A percentile compares a stretch with the other conserved stretches of the same genome.
phyloP scores from a whole-genome alignment of 2,329 filamentous ascomycete species.

The Fusarium staphyleae region DNA sequence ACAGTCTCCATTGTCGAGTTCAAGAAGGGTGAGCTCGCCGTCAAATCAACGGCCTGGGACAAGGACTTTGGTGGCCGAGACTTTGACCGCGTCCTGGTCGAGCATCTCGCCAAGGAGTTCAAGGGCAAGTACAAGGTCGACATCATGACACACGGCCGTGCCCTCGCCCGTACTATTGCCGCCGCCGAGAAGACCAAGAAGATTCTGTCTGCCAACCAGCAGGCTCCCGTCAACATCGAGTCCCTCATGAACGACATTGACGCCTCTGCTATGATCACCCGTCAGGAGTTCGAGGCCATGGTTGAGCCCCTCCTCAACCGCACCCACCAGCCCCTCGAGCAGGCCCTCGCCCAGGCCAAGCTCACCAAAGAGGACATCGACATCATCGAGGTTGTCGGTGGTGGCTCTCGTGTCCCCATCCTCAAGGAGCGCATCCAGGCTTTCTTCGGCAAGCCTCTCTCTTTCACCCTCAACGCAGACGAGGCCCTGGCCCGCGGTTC shows the following conservation, averaged over 20 bases:
- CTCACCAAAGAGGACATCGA: constrained; percentile 93
- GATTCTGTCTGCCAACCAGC: constrained; percentile 92
- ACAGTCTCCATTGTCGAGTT: constrained; percentile 95
- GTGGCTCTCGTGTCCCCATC: constrained; percentile 89
- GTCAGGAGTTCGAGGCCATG: constrained; percentile 92
- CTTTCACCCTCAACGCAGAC: constrained; percentile 97
- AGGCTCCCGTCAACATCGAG: constrained; percentile 94
- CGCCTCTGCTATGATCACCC: constrained; percentile 86
- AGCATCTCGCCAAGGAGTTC: constrained; percentile 96
- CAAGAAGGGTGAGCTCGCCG: constrained; percentile 92
- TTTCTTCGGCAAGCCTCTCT: constrained; percentile 92
- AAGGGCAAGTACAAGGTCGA: constrained; percentile 98
- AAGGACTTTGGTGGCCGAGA: constrained; percentile 97
- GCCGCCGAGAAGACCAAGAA: constrained; percentile 99
- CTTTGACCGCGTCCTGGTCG: constrained; percentile 93
- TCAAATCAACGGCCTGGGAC: constrained; percentile 92
- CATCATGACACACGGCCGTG: constrained; percentile 89
- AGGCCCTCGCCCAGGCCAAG: constrained; percentile 93
- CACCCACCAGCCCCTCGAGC: constrained; percentile 78
- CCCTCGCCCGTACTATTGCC: constrained; percentile 82
- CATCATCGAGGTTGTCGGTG: constrained; percentile 89
- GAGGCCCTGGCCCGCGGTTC: constrained; percentile 95
- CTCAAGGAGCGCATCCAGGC: constrained; percentile 88
- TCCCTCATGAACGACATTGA: constrained; percentile 98
- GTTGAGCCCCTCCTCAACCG: constrained; percentile 83